Percentiles rank a stretch among this genome's conserved stretches.
phyloP scores from a whole-genome alignment of 2,329 filamentous ascomycete genomes.

The Emergomyces orientalis region DNA sequence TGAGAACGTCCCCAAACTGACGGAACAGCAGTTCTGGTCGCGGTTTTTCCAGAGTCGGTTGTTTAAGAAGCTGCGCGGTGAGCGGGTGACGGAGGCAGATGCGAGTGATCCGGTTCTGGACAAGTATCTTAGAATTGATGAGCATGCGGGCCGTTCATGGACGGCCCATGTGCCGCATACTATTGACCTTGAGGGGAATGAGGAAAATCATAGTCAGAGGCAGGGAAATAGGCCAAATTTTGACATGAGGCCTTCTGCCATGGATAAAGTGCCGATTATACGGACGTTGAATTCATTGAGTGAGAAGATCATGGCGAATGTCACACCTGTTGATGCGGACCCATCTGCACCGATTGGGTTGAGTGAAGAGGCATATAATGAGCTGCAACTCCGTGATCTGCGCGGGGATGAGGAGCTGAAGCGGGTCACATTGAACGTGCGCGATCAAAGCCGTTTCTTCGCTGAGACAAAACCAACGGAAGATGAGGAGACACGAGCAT shows the following conservation, averaged over 20 bases:
- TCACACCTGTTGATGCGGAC: slow-evolving; percentile 67
- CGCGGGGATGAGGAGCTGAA: slow-evolving; percentile 63
- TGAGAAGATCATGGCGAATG: slow-evolving; percentile 85
- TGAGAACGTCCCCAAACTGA: slow-evolving; percentile 76
- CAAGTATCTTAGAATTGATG: slow-evolving; percentile 68
- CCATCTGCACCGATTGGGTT: slow-evolving; percentile 55
- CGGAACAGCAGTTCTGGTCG: slow-evolving; percentile 79
- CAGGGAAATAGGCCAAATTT: slow-evolving; percentile 80
- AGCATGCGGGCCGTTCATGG: slow-evolving; percentile 43
- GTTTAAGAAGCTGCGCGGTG: slow-evolving; percentile 83
- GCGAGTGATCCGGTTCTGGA: slow-evolving; percentile 71
- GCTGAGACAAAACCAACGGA: slow-evolving; percentile 33
- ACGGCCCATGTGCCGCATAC: slow-evolving; percentile 70
- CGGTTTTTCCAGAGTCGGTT: slow-evolving; percentile 86
- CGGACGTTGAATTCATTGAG: slow-evolving; percentile 81
- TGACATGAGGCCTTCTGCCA: slow-evolving; percentile 71
- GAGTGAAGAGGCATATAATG: slow-evolving; percentile 63
- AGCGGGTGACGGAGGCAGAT: slow-evolving; percentile 72
- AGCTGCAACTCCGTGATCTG: slow-evolving; percentile 71
- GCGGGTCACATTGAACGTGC: slow-evolving; percentile 75
- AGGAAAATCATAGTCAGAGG: slow-evolving; percentile 83
- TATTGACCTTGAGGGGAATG: slow-evolving; percentile 87
- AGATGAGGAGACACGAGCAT: slow-evolving; percentile 45
- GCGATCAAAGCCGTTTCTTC: slow-evolving; percentile 78
- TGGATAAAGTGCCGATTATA: slow-evolving; percentile 77